Evolutionary conservation across 257 asterid species (phyloP).

Genomic region (Ophiorrhiza pumila): DNA sequence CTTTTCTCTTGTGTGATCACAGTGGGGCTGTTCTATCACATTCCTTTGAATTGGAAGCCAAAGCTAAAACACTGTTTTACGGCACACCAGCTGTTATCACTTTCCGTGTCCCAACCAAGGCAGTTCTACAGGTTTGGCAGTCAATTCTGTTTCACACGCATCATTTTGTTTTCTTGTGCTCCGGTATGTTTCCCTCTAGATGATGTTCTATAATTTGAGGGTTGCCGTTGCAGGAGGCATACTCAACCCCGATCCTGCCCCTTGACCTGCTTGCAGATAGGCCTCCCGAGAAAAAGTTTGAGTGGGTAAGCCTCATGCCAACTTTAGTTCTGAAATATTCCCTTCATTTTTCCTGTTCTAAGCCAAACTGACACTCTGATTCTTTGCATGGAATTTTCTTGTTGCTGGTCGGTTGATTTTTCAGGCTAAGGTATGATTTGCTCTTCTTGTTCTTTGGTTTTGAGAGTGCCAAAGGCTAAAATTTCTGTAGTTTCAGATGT

Average conservation of each 20-base stretch:
- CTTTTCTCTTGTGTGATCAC: conserved; percentile 20
- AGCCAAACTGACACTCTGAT: conserved; percentile 18
- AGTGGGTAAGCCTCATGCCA: conserved; percentile 55
- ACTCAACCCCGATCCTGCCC: conserved; percentile 82
- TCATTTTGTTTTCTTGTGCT: conserved; percentile 7
- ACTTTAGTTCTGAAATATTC: conserved; percentile 13
- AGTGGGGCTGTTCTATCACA: conserved; percentile 76
- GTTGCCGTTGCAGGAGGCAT: conserved; percentile 60
- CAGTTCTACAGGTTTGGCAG: conserved; percentile 70
- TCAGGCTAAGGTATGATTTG: conserved; percentile 82
- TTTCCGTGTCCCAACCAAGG: conserved; percentile 79
- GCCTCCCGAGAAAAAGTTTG: conserved; percentile 79
- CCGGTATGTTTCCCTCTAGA: conserved; percentile 13
- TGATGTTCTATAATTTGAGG: conserved; percentile 10
- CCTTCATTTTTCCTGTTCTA: conserved; percentile 22
- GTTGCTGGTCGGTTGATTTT: conserved; percentile 34
- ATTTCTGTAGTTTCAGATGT: not conserved
- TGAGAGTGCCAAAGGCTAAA: not conserved
- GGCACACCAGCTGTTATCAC: conserved; percentile 79
- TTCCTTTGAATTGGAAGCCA: conserved; percentile 87
- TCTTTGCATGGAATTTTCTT: conserved; percentile 33
- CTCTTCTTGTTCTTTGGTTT: conserved; percentile 5
- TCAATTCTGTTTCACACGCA: not conserved
- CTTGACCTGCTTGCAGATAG: conserved; percentile 83
- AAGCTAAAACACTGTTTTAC: conserved; percentile 51